Percentiles rank a stretch among this genome's conserved stretches.
phyloP scores from a whole-genome alignment of 2,329 filamentous ascomycete genomes.

The Fusarium sublunatum region DNA sequence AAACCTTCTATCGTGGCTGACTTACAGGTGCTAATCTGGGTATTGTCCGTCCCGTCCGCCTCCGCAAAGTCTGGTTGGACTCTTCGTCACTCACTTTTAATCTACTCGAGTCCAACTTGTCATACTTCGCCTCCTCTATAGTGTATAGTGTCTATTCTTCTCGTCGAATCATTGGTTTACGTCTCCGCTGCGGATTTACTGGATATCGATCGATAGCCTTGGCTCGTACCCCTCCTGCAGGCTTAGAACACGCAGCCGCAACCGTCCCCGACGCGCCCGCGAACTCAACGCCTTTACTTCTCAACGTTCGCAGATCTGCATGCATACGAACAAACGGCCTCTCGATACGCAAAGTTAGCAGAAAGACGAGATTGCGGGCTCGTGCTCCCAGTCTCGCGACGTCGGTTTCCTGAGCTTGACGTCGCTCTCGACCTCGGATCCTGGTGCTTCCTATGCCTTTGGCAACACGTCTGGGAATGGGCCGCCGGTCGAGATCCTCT shows the following conservation, averaged over 20 bases:
- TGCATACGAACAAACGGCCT: constrained; percentile 28
- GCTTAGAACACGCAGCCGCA: constrained; percentile 30
- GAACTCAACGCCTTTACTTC: constrained; percentile 25
- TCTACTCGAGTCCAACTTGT: constrained; percentile 15
- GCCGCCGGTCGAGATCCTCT: constrained; percentile 44
- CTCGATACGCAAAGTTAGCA: constrained; percentile 22
- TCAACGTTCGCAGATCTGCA: constrained; percentile 25
- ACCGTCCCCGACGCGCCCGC: constrained; percentile 30
- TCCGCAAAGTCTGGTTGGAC: constrained; percentile 9
- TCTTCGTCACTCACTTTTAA: constrained; percentile 25
- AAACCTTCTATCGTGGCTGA: constrained; percentile 35
- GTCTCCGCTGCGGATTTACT: constrained; percentile 13
- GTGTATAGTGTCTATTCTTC: constrained; percentile 14
- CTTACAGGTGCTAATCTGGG: constrained; percentile 28
- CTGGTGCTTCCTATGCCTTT: constrained; percentile 43
- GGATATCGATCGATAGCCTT: constrained; percentile 24
- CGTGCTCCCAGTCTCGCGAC: constrained; percentile 35
- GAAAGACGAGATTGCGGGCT: constrained; percentile 26
- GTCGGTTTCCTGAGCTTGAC: constrained; percentile 35
- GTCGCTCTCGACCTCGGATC: constrained; percentile 41
- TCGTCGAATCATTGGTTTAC: constrained; percentile 1
- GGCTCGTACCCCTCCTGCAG: constrained; percentile 28
- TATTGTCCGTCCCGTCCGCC: constrained; percentile 29
- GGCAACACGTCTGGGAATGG: constrained; percentile 47
- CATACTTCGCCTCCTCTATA: constrained; percentile 17